Percentiles rank a stretch among this genome's conserved stretches.
Evolutionary conservation across 83 land plant species (phyloP).

Genomic region (Diphasiastrum complanatum): DNA sequence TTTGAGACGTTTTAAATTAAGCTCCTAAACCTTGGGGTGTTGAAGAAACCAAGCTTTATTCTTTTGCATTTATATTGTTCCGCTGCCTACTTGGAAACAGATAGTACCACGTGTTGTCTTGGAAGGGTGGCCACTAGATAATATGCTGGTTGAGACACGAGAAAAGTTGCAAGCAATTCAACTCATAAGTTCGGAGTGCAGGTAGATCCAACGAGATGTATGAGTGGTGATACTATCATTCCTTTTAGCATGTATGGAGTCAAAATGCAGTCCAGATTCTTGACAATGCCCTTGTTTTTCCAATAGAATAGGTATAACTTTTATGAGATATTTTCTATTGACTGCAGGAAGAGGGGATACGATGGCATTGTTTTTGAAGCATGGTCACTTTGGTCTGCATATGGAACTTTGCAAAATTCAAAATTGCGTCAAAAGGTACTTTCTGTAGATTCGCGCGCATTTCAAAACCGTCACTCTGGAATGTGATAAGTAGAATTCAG

Average conservation of each 20-base stretch:
- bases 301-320: not conserved
- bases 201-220: slow-evolving; percentile 49
- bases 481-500: too few species aligned
- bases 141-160: slow-evolving; percentile 43
- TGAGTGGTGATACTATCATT: too few species aligned
- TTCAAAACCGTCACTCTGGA: too few species aligned
- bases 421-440: too few species aligned
- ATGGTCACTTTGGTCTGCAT: slow-evolving; percentile 87
- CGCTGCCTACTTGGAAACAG: slow-evolving; percentile 37
- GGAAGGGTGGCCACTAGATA: slow-evolving; percentile 58
- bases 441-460: too few species aligned
- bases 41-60: too few species aligned
- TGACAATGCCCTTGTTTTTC: too few species aligned
- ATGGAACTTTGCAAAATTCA: slow-evolving; percentile 65
- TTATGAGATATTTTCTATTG: not conserved
- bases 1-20: too few species aligned
- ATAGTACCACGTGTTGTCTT: slow-evolving; percentile 77
- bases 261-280: too few species aligned
- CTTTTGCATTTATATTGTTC: slow-evolving; percentile 17
- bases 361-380: slow-evolving; percentile 95
- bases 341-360: slow-evolving; percentile 65
- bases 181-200: slow-evolving; percentile 69
- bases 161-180: slow-evolving; percentile 52
- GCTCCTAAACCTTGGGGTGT: too few species aligned
- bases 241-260: too few species aligned